These are phyloP conservation scores for Clonostachys rosea DNA, from an alignment of 2,329 filamentous ascomycete species.

Conservation along the genomic window DNA sequence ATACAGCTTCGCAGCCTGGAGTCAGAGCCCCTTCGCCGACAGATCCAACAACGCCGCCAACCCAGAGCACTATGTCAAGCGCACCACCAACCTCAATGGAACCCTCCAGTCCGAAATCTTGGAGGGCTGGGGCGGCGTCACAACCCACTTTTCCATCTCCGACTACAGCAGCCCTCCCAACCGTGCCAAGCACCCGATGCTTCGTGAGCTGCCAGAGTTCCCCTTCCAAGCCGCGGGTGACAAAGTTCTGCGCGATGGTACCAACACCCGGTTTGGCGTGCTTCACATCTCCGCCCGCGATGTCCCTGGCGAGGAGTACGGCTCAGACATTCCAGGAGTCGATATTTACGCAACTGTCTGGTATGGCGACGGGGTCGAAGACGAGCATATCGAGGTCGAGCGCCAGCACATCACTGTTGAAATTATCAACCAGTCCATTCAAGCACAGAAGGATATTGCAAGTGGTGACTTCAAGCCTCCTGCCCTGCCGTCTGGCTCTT, in stretches of 20 bases:
- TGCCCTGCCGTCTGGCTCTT: background rate
- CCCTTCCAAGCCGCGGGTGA: conserved; percentile 14
- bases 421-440: conserved; percentile 10
- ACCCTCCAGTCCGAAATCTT: conserved; percentile 13
- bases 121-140: conserved; percentile 22
- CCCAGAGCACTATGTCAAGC: conserved; percentile 19
- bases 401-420: conserved; percentile 13
- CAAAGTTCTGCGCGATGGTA: conserved; percentile 10
- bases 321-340: conserved; percentile 2
- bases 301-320: conserved; percentile 3
- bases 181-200: conserved; percentile 19
- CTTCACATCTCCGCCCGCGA: conserved; percentile 12
- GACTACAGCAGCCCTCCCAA: conserved; percentile 14
- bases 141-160: conserved; percentile 27
- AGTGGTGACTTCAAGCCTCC: background rate
- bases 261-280: conserved; percentile 10
- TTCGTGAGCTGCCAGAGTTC: conserved; percentile 15
- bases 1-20: conserved; percentile 13
- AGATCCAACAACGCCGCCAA: conserved; percentile 16
- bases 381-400: conserved; percentile 13
- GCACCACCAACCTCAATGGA: conserved; percentile 7
- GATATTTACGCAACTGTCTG: conserved; percentile 13
- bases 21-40: conserved; percentile 12
- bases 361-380: conserved; percentile 10
- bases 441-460: conserved; percentile 8